Evolutionary conservation across 2,329 filamentous ascomycete genomes (phyloP).

Genomic region (Rhexocercosporidium sp.): DNA sequence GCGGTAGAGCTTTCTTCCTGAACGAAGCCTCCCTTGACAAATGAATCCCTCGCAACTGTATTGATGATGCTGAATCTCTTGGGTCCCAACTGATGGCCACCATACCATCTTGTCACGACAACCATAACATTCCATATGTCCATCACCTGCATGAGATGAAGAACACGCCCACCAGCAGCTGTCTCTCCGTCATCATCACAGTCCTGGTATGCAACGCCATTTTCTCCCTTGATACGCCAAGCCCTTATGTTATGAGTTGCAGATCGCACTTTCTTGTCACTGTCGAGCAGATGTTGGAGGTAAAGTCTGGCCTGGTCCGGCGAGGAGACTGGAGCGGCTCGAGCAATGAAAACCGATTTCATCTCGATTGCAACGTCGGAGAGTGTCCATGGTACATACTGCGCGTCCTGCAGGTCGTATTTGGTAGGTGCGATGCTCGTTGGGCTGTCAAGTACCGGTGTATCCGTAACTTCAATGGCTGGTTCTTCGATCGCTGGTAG

Average conservation of each 20-base stretch:
- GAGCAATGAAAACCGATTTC: constrained; percentile 87
- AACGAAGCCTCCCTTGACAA: constrained; percentile 77
- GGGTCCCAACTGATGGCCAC: constrained; percentile 86
- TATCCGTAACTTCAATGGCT: not conserved
- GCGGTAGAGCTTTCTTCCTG: constrained; percentile 56
- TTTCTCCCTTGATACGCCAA: constrained; percentile 75
- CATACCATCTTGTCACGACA: constrained; percentile 94
- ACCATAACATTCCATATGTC: constrained; percentile 92
- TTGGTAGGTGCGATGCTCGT: constrained; percentile 14
- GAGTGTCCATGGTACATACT: constrained; percentile 66
- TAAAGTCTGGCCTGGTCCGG: constrained; percentile 73
- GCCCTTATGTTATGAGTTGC: constrained; percentile 97
- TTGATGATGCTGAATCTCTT: constrained; percentile 93
- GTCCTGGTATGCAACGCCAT: constrained; percentile 73
- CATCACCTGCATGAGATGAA: constrained; percentile 95
- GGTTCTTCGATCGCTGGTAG: constrained; percentile 11
- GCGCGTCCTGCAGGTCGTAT: constrained; percentile 28
- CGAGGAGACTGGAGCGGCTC: constrained; percentile 72
- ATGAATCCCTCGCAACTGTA: constrained; percentile 78
- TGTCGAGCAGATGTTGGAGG: constrained; percentile 76
- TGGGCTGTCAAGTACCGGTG: not conserved
- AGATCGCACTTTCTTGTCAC: constrained; percentile 81
- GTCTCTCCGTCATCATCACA: constrained; percentile 97
- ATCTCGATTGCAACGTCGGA: constrained; percentile 79
- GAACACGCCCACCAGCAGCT: constrained; percentile 81